Percentiles rank a stretch among this genome's conserved stretches.
These are phyloP conservation scores for Saitozyma sp. DNA, from an alignment of 768 basidiomycete species.

Conservation along the genomic window DNA sequence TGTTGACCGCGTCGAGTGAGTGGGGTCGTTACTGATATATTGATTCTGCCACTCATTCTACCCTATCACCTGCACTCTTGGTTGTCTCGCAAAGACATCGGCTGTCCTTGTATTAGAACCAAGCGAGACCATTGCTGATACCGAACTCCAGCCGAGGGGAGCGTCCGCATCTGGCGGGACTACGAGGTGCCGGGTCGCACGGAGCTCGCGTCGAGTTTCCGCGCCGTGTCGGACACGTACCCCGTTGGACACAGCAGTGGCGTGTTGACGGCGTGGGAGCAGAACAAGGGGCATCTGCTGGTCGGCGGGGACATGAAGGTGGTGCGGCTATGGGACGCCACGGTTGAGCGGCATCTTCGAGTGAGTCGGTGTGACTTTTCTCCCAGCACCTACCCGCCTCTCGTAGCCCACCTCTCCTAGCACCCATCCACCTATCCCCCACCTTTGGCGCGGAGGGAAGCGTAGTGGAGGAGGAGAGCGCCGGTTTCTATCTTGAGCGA, in stretches of 20 bases:
- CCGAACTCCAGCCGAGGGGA: slow-evolving; percentile 71
- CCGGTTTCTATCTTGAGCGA: slow-evolving; percentile 54
- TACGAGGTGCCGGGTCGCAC: slow-evolving; percentile 77
- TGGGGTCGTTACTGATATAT: slow-evolving; percentile 5
- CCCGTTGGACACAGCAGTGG: slow-evolving; percentile 74
- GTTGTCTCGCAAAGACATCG: too few species aligned
- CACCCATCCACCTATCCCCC: too few species aligned
- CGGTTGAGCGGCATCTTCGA: slow-evolving; percentile 63
- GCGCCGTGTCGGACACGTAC: slow-evolving; percentile 76
- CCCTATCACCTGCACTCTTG: too few species aligned
- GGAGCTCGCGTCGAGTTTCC: slow-evolving; percentile 91
- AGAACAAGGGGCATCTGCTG: slow-evolving; percentile 77
- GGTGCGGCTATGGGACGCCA: slow-evolving; percentile 92
- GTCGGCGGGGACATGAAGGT: slow-evolving; percentile 86
- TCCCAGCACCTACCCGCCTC: background rate
- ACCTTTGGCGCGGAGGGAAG: too few species aligned
- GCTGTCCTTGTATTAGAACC: too few species aligned
- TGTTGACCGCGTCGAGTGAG: slow-evolving; percentile 81
- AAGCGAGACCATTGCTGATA: background rate
- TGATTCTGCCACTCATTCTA: background rate
- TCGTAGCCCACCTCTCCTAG: background rate
- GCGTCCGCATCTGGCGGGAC: slow-evolving; percentile 86
- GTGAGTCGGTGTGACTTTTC: slow-evolving; percentile 12
- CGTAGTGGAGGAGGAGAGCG: slow-evolving; percentile 25
- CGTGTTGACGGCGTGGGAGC: slow-evolving; percentile 90